Conservation (phyloP, 768 basidiomycete species). For the Lyophyllum shimeji region DNA sequence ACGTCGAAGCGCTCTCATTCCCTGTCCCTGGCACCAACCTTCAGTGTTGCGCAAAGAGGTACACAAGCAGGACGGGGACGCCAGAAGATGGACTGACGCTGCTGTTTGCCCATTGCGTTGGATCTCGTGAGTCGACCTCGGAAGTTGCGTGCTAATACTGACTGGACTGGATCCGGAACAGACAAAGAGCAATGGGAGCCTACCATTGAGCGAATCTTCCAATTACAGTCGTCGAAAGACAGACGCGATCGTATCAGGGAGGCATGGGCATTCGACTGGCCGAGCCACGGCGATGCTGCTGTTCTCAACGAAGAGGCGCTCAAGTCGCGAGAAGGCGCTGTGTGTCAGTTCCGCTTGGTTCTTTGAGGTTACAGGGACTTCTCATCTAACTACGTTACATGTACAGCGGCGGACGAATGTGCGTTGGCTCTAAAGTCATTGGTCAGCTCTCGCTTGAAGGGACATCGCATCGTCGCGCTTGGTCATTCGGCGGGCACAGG, state of each 20-base stretch:
- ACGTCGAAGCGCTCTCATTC: conserved; percentile 6
- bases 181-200: conserved; percentile 43
- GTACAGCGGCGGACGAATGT: conserved; percentile 28
- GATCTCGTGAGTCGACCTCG: conserved; percentile 13
- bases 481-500: conserved; percentile 33
- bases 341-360: conserved; percentile 17
- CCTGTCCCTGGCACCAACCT: conserved; percentile 7
- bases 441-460: conserved; percentile 15
- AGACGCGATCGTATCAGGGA: conserved; percentile 30
- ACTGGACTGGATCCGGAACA: conserved; percentile 8
- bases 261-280: conserved; percentile 42
- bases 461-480: conserved; percentile 26
- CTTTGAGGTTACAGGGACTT: not conserved
- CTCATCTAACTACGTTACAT: conserved; percentile 7
- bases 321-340: conserved; percentile 17
- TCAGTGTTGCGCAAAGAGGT: conserved; percentile 14
- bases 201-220: conserved; percentile 27
- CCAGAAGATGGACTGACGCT: conserved; percentile 13
- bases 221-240: conserved; percentile 18
- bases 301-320: conserved; percentile 29
- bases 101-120: conserved; percentile 16
- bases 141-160: not conserved
- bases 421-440: conserved; percentile 14
- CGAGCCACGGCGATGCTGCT: conserved; percentile 37
- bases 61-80: conserved; percentile 4